Percentiles rank a stretch among this genome's conserved stretches.
phyloP scores from a whole-genome alignment of 345 rosid genomes.

The Streptanthus diversifolius region DNA sequence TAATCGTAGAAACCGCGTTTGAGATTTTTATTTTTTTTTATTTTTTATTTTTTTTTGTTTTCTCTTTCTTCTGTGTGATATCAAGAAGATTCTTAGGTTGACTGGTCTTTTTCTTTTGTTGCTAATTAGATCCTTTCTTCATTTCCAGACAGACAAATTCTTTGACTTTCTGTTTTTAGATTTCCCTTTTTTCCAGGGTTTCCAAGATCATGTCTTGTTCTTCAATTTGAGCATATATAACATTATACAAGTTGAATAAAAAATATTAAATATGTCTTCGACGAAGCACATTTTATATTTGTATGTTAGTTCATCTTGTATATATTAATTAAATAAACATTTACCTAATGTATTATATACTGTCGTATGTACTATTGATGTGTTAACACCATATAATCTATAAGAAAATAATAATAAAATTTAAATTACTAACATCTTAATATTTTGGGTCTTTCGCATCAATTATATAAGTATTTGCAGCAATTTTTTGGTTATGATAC shows the following conservation, averaged over 20 bases:
- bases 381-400: no score
- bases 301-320: background rate
- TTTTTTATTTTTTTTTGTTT: background rate
- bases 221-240: slow-evolving; percentile 3
- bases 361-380: no score
- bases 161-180: slow-evolving; percentile 32
- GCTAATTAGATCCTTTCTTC: slow-evolving; percentile 36
- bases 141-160: slow-evolving; percentile 36
- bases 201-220: slow-evolving; percentile 12
- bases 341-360: no score
- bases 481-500: no score
- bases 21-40: background rate
- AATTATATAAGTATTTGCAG: no score
- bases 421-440: no score
- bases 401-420: no score
- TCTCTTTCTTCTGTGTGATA: slow-evolving; percentile 13
- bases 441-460: no score
- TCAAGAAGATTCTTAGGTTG: slow-evolving; percentile 37
- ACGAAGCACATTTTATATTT: background rate
- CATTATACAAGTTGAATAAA: background rate
- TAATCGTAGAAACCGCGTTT: slow-evolving; percentile 39
- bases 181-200: slow-evolving; percentile 2
- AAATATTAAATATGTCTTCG: background rate
- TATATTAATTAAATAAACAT: background rate
- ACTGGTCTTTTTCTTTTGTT: slow-evolving; percentile 33